A percentile compares a stretch with the other conserved stretches of the same genome.
phyloP scores from a whole-genome alignment of 1,139 yeast species.

The Martiniozyma asiatica region DNA sequence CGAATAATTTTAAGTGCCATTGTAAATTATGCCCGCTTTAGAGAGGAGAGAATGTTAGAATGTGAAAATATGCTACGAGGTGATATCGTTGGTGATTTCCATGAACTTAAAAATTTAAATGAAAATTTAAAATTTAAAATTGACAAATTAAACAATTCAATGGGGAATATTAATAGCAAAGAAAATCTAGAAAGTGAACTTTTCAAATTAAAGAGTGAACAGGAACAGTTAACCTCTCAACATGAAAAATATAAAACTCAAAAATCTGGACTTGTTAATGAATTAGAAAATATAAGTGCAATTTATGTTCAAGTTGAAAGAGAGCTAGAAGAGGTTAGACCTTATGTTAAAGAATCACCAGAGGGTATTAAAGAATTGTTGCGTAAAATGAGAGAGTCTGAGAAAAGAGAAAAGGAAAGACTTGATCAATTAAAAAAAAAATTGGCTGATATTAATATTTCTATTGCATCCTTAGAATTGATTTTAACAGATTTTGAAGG shows the following conservation, averaged over 20 bases:
- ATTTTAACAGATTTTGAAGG: conserved; percentile 44
- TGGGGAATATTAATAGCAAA: conserved; percentile 36
- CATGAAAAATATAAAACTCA: conserved; percentile 56
- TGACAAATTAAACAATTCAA: conserved; percentile 26
- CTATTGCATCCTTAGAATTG: conserved; percentile 49
- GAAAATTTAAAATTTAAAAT: conserved; percentile 32
- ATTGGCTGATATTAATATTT: conserved; percentile 38
- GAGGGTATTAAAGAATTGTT: conserved; percentile 43
- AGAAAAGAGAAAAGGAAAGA: conserved; percentile 30
- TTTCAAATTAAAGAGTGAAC: conserved; percentile 48
- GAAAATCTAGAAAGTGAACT: conserved; percentile 50
- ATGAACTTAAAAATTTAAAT: conserved; percentile 28
- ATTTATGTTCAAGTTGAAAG: conserved; percentile 43
- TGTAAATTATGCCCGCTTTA: conserved; percentile 72
- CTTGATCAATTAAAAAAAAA: conserved; percentile 34
- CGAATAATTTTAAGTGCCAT: conserved; percentile 68
- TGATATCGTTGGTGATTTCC: conserved; percentile 30
- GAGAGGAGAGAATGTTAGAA: conserved; percentile 65
- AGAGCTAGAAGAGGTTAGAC: conserved; percentile 47
- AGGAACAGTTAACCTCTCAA: conserved; percentile 54
- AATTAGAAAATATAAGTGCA: conserved; percentile 42
- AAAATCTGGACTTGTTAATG: conserved; percentile 44
- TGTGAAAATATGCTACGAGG: conserved; percentile 58
- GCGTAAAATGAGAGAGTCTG: conserved; percentile 39
- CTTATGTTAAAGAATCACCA: conserved; percentile 53